These are phyloP conservation scores for Bipolaris victoriae DNA, from an alignment of 2,329 filamentous ascomycete genomes.

Conservation along the genomic window DNA sequence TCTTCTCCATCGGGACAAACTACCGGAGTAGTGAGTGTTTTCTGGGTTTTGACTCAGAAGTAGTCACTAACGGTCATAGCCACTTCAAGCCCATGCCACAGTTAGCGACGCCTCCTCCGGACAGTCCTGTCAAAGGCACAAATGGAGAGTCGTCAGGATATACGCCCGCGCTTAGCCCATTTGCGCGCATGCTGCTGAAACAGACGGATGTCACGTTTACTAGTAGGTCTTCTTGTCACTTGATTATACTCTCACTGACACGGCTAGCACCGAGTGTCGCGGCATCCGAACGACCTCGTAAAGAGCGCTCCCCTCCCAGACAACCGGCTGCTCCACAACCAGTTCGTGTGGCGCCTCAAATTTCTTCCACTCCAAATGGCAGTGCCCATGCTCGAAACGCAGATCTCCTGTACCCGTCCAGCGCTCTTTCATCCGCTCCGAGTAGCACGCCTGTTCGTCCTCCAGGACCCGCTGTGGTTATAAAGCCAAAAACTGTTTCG, in stretches of 20 bases:
- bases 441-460: slow-evolving; percentile 27
- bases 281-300: slow-evolving; percentile 19
- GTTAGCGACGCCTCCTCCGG: slow-evolving; percentile 41
- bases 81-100: slow-evolving; percentile 42
- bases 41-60: neutral
- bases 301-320: slow-evolving; percentile 15
- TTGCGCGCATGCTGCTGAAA: slow-evolving; percentile 61
- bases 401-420: slow-evolving; percentile 20
- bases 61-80: slow-evolving; percentile 28
- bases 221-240: slow-evolving; percentile 26
- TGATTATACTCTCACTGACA: slow-evolving; percentile 19
- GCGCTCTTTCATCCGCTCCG: slow-evolving; percentile 20
- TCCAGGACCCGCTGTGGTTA: slow-evolving; percentile 54
- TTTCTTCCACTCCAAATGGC: slow-evolving; percentile 19
- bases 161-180: slow-evolving; percentile 53
- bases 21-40: slow-evolving; percentile 68
- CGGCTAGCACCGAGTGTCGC: slow-evolving; percentile 22
- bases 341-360: slow-evolving; percentile 14
- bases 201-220: slow-evolving; percentile 48
- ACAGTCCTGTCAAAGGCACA: slow-evolving; percentile 26
- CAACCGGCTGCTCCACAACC: slow-evolving; percentile 21
- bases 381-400: slow-evolving; percentile 23
- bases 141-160: slow-evolving; percentile 30
- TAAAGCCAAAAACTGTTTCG: slow-evolving; percentile 53
- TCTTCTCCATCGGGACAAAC: slow-evolving; percentile 72